Evolutionary conservation across 345 rosid genomes (phyloP), one percentile per base, ranked within the genome.

Genomic region (Lepidium didymum): DNA sequence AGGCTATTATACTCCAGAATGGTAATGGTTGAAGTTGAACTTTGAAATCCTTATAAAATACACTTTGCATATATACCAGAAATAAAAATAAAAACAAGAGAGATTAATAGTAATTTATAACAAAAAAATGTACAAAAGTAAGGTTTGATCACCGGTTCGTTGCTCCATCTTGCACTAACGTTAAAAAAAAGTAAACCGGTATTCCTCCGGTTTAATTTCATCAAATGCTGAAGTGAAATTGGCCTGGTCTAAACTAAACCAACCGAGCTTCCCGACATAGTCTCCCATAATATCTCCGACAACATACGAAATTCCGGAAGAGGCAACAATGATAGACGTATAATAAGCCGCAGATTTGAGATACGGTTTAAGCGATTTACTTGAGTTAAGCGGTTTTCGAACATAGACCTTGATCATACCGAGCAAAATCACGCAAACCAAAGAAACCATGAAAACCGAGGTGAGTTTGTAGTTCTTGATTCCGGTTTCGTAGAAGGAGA

Each of bases 341-440:
- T 84, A 87, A 71, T 68, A 77, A 14, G 72, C 45, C 15, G 80
- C 64, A 4, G 91, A 80, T 68, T 23, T 79, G 43, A 86, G 8
- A 64, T 91, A 88, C 6, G 91, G 21, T 60, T 64, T 77, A 18
- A 70, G 77, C 1, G 75, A 82, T 43, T 16, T 76, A 56, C 68
- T 63, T 15, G 75, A 54, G 29, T 80, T 42, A 6, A 72, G 64
- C 3, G 78, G 86, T 36, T 63, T 83, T 29, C 75, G 75, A 14
- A 77, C 73, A 44, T 82, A 78, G 66, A 80, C 93, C 78, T 90
- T 92, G 49, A 85, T 85, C 8, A 75, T n/a, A 21, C 91, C 85
- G 33, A 92, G 96, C 36, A 88, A 42, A 47, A 83, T 52, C 51
- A 84, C 80, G 75, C 90, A 92, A 14, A 76, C 25, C 25, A 92